Evolutionary conservation across 305 asterid genomes (phyloP).

Genomic region (Lippia alba): DNA sequence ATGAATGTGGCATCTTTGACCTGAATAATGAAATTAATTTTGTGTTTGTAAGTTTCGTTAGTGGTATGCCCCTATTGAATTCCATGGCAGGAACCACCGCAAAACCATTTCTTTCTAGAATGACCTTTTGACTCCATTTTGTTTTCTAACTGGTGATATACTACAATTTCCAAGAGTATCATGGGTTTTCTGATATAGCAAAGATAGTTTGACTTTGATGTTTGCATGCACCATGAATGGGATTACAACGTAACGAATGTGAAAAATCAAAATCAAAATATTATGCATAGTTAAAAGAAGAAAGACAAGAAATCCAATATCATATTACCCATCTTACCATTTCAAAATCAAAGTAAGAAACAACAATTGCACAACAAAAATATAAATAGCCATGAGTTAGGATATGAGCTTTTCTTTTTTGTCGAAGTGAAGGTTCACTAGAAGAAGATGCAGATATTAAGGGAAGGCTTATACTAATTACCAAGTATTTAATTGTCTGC

Average conservation of each 20-base stretch:
- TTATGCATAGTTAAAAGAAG: neutral
- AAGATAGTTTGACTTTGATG: slow-evolving; percentile 5
- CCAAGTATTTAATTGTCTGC: slow-evolving; percentile 8
- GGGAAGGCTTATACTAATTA: neutral
- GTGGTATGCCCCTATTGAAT: slow-evolving; percentile 59
- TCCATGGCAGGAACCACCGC: slow-evolving; percentile 54
- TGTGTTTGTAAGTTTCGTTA: slow-evolving; percentile 65
- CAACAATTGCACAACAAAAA: neutral
- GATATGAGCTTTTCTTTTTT: neutral
- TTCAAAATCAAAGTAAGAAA: slow-evolving; percentile 4
- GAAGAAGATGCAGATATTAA: slow-evolving; percentile 22
- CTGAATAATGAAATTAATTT: slow-evolving; percentile 91
- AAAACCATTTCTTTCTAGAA: slow-evolving; percentile 48
- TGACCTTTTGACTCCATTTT: slow-evolving; percentile 32
- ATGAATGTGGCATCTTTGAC: slow-evolving; percentile 83
- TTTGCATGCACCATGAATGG: slow-evolving; percentile 6
- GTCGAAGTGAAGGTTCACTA: neutral
- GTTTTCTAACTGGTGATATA: slow-evolving; percentile 6
- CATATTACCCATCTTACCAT: slow-evolving; percentile 5
- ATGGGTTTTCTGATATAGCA: slow-evolving; percentile 9
- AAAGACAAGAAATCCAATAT: slow-evolving; percentile 13
- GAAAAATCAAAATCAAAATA: slow-evolving; percentile 15
- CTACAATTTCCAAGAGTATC: neutral
- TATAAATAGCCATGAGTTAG: slow-evolving; percentile 2
- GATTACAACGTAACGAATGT: slow-evolving; percentile 5